Percentiles rank a stretch among this genome's conserved stretches.
These are phyloP conservation scores for Fusarium brachygibbosum DNA, from an alignment of 2,329 filamentous ascomycete genomes.

Conservation along the genomic window DNA sequence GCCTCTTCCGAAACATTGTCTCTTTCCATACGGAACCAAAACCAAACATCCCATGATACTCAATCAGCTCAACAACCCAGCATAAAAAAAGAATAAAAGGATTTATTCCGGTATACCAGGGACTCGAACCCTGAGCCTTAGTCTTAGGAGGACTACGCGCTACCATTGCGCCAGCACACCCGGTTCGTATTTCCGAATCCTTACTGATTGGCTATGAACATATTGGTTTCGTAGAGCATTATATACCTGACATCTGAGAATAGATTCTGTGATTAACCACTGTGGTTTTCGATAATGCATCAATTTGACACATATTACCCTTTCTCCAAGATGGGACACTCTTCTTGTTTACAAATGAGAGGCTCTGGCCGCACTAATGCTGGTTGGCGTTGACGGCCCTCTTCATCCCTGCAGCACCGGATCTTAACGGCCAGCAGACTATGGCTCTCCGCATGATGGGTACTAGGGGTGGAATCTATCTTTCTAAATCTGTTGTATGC, in stretches of 20 bases:
- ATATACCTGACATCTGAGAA: slow-evolving; percentile 2
- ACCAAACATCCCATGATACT: slow-evolving; percentile 7
- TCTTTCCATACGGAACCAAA: not conserved
- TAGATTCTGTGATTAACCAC: not conserved
- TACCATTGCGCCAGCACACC: slow-evolving; percentile 53
- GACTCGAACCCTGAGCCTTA: slow-evolving; percentile 59
- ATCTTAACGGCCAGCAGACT: not conserved
- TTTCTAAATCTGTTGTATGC: too few relatives aligned
- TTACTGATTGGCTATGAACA: slow-evolving; percentile 39
- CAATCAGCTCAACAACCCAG: not conserved
- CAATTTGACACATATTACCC: not conserved
- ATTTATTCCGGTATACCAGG: slow-evolving; percentile 49
- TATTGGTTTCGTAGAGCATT: not conserved
- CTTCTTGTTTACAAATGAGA: too few relatives aligned
- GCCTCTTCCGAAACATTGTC: too few relatives aligned
- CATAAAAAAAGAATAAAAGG: not conserved
- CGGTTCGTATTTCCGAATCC: slow-evolving; percentile 10
- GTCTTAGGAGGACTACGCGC: slow-evolving; percentile 58
- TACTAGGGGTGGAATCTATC: too few relatives aligned
- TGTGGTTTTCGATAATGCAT: not conserved
- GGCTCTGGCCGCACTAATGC: not conserved
- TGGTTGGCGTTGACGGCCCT: not conserved
- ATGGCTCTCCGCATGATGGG: not conserved
- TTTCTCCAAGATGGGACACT: not conserved
- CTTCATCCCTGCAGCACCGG: not conserved